Evolutionary conservation across 1,284 basidiomycete genomes (phyloP).

Genomic region (Cerioporus squamosus): DNA sequence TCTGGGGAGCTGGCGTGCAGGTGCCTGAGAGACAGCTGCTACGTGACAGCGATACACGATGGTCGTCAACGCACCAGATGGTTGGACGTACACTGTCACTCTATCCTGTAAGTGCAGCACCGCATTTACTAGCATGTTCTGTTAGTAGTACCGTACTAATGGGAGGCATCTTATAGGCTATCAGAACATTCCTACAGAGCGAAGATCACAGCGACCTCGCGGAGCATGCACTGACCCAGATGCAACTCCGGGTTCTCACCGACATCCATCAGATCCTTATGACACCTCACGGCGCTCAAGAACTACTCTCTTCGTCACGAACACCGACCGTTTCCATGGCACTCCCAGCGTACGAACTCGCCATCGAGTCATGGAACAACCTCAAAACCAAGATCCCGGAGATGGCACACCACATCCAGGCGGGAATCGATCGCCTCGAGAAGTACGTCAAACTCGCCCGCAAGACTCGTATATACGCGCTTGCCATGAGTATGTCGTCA

Average conservation of each 20-base stretch:
- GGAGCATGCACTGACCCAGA: not conserved
- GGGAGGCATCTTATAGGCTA: not conserved
- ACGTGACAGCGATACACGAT: conserved; percentile 30
- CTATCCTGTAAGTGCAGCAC: not conserved
- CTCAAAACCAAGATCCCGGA: not conserved
- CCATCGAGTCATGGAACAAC: not conserved
- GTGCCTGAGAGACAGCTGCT: conserved; percentile 27
- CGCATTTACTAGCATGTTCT: not conserved
- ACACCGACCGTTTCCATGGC: not conserved
- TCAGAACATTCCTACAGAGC: not conserved
- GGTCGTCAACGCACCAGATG: conserved; percentile 37
- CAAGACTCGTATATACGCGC: conserved; percentile 31
- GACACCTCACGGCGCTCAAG: not conserved
- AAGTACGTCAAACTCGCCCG: conserved; percentile 33
- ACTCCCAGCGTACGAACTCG: not conserved
- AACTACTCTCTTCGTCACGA: not conserved
- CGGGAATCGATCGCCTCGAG: conserved; percentile 32
- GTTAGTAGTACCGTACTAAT: not conserved
- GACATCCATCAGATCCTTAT: not conserved
- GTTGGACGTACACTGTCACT: conserved; percentile 32
- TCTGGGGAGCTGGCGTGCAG: conserved; percentile 2
- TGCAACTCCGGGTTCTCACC: not conserved
- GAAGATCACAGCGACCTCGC: not conserved
- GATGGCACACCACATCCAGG: conserved; percentile 15
- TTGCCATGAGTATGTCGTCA: conserved; percentile 38